phyloP scores from a whole-genome alignment of 2,329 filamentous ascomycete species.

The Ophiostoma fasciatum region DNA sequence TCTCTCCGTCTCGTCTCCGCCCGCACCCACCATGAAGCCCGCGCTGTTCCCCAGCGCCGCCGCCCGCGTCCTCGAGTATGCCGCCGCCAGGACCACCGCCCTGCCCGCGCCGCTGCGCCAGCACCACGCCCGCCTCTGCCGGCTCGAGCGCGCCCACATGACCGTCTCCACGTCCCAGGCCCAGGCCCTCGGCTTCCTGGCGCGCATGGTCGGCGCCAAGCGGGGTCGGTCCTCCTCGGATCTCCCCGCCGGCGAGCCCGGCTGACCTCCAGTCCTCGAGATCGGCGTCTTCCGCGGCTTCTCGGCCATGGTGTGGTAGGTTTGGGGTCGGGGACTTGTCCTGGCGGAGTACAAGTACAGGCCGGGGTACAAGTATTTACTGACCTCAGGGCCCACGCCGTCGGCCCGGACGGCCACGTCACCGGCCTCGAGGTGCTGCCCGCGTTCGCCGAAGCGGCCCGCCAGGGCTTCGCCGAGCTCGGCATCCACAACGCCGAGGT shows the following conservation, averaged over 20 bases:
- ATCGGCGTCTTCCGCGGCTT: constrained; percentile 34
- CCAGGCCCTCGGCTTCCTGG: constrained; percentile 21
- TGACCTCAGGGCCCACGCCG: constrained; percentile 26
- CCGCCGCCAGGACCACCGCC: constrained; percentile 25
- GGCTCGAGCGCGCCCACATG: constrained; percentile 11
- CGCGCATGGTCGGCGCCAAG: constrained; percentile 25
- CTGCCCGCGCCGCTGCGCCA: constrained; percentile 27
- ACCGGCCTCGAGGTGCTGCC: constrained; percentile 29
- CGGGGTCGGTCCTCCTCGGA: constrained; percentile 8
- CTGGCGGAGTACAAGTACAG: no score
- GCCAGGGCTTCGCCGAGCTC: constrained; percentile 23
- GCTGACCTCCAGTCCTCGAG: constrained; percentile 26
- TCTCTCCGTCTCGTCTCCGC: no score
- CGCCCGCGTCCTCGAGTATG: constrained; percentile 27
- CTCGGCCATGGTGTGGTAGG: constrained; percentile 30
- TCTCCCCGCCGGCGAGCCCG: no score
- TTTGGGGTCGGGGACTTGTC: no score
- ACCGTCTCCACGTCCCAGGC: constrained; percentile 16
- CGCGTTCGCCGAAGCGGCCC: constrained; percentile 27
- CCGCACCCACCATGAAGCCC: constrained; percentile 25
- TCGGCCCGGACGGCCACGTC: constrained; percentile 27
- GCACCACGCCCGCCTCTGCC: constrained; percentile 22
- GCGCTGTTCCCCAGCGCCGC: constrained; percentile 28
- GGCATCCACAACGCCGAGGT: constrained; percentile 31
- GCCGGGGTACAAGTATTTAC: no score